Percentiles rank a stretch among this genome's conserved stretches.
Conservation (phyloP, 768 basidiomycete genomes). For the Calocybe indica region DNA sequence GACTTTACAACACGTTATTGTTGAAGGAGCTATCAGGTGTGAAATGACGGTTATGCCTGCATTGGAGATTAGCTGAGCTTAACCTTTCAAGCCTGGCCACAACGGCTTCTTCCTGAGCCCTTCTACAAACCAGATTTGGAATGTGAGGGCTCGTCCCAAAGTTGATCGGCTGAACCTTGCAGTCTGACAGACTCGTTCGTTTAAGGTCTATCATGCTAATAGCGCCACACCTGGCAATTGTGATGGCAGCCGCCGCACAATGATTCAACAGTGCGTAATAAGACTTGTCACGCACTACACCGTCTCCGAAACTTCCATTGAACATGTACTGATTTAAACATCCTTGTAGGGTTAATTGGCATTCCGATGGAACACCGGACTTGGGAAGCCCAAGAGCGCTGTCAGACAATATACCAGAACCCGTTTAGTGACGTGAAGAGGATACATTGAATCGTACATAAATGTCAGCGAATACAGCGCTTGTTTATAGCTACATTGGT, state of each 20-base stretch:
- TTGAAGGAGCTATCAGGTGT: conserved; percentile 10
- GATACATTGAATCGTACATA: background rate
- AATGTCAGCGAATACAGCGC: background rate
- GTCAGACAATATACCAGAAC: conserved; percentile 12
- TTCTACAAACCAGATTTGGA: conserved; percentile 16
- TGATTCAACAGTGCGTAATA: conserved; percentile 14
- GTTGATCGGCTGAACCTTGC: background rate
- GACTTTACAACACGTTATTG: background rate
- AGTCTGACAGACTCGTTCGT: background rate
- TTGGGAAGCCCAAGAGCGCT: conserved; percentile 13
- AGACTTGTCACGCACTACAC: background rate
- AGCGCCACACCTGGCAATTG: conserved; percentile 16
- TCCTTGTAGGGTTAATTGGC: conserved; percentile 13
- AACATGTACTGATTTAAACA: background rate
- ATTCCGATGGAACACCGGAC: conserved; percentile 16
- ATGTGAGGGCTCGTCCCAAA: conserved; percentile 9
- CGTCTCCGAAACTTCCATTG: too few species aligned
- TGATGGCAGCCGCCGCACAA: conserved; percentile 19
- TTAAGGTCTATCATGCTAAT: conserved; percentile 17
- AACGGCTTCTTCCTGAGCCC: conserved; percentile 29
- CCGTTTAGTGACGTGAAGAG: conserved; percentile 4
- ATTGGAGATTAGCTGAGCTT: background rate
- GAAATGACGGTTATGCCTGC: background rate
- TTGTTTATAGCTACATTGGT: background rate
- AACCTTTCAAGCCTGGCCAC: conserved; percentile 22